phyloP scores from a whole-genome alignment of 179 eudicot species.

The Actinidia polygama region DNA sequence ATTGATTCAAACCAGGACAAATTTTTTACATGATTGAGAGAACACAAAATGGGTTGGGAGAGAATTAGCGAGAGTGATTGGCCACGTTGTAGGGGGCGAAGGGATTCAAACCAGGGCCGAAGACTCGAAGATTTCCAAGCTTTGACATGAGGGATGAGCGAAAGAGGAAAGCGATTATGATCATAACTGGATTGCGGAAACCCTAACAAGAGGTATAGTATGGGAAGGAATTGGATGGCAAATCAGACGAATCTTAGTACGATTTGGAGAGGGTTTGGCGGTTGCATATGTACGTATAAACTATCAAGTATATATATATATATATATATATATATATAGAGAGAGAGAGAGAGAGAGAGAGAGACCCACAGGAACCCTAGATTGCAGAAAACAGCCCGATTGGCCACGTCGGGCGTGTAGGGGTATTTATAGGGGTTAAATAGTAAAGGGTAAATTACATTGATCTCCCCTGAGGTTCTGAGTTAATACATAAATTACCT shows the following conservation, averaged over 20 bases:
- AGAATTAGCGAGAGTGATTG: conserved; percentile 80
- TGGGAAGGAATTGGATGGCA: not conserved
- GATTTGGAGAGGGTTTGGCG: conserved; percentile 20
- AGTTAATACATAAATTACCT: too few species aligned
- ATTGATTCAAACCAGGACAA: too few species aligned
- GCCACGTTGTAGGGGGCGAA: conserved; percentile 77
- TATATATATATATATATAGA: too few species aligned
- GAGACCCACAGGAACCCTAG: not conserved
- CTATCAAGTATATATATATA: too few species aligned
- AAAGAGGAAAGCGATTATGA: conserved; percentile 8
- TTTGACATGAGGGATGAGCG: conserved; percentile 9
- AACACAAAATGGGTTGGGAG: not conserved
- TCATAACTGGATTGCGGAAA: conserved; percentile 23
- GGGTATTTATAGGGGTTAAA: not conserved
- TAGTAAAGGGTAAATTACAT: too few species aligned
- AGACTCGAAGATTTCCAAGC: conserved; percentile 69
- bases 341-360: not conserved
- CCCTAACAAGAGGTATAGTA: not conserved
- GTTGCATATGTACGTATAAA: conserved; percentile 10
- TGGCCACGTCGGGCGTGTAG: not conserved
- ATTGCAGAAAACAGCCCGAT: not conserved
- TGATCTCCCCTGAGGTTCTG: too few species aligned
- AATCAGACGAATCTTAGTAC: not conserved
- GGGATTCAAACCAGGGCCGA: conserved; percentile 99
- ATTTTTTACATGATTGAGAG: conserved; percentile 21